Conservation (phyloP, 331 rosid genomes). For the Telfairia occidentalis region DNA sequence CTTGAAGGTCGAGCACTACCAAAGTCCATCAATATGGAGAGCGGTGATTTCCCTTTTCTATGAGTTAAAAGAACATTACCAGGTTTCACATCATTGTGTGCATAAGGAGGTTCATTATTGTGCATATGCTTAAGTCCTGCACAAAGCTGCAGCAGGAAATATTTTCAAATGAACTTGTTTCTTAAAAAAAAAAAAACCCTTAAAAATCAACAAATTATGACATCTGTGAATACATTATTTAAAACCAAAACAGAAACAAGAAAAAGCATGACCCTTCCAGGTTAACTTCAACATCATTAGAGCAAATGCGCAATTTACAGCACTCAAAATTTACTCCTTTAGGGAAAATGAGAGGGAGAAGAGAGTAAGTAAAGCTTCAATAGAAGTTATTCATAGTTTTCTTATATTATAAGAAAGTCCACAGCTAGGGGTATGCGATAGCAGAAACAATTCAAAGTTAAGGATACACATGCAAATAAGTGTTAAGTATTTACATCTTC, state of each 20-base stretch:
- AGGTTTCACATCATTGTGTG: constrained; percentile 95
- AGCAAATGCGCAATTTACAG: not conserved
- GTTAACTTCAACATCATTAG: not conserved
- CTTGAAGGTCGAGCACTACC: constrained; percentile 95
- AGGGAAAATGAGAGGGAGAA: not conserved
- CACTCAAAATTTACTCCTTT: not conserved
- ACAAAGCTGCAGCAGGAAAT: constrained; percentile 58
- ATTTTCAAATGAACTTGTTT: constrained; percentile 20
- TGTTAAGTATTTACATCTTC: not conserved
- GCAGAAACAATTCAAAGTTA: not conserved
- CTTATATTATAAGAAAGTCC: not conserved
- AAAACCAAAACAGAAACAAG: not conserved
- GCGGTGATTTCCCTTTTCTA: constrained; percentile 65
- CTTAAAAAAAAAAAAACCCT: not conserved
- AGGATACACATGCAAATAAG: not conserved
- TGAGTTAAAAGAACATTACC: constrained; percentile 80
- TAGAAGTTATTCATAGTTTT: not conserved
- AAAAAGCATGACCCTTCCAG: not conserved
- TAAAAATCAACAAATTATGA: not conserved
- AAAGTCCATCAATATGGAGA: constrained; percentile 92
- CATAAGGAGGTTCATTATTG: constrained; percentile 70
- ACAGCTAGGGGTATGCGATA: not conserved
- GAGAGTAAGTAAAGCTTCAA: not conserved
- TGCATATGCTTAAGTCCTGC: constrained; percentile 98
- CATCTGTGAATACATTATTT: not conserved